A percentile compares a stretch with the other conserved stretches of the same genome.
Evolutionary conservation across 2,329 filamentous ascomycete species (phyloP).

Genomic region (Trichoderma asperellum): DNA sequence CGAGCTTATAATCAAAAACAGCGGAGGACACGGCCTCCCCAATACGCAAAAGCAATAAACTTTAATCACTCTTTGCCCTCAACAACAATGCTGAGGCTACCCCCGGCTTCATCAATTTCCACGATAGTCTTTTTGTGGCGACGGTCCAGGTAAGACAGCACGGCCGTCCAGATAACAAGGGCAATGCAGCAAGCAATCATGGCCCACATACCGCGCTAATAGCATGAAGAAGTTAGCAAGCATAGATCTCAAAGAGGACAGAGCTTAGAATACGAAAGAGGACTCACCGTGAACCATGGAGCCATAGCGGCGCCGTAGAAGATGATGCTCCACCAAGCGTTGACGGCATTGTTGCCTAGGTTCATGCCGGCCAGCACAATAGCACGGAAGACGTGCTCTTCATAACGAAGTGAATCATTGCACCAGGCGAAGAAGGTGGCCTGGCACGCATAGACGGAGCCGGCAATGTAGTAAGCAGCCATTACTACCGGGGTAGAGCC

Average conservation of each 20-base stretch:
- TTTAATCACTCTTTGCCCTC: slow-evolving; percentile 11
- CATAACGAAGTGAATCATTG: slow-evolving; percentile 68
- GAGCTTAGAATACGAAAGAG: neutral
- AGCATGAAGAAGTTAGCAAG: neutral
- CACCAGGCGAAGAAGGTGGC: slow-evolving; percentile 78
- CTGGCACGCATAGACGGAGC: slow-evolving; percentile 71
- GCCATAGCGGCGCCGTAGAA: slow-evolving; percentile 71
- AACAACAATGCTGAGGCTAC: slow-evolving; percentile 2
- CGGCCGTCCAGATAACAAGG: slow-evolving; percentile 62
- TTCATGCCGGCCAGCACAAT: slow-evolving; percentile 76
- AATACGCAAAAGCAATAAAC: neutral
- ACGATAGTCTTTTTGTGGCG: slow-evolving; percentile 27
- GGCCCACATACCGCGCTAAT: slow-evolving; percentile 69
- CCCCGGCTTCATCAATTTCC: neutral
- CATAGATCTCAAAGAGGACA: neutral
- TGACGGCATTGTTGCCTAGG: slow-evolving; percentile 66
- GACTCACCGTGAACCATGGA: slow-evolving; percentile 64
- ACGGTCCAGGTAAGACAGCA: slow-evolving; percentile 51
- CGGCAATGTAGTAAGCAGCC: slow-evolving; percentile 71
- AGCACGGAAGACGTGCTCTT: slow-evolving; percentile 65
- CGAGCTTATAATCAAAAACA: neutral
- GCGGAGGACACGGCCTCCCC: neutral
- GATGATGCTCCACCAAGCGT: slow-evolving; percentile 73
- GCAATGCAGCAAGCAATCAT: slow-evolving; percentile 69
- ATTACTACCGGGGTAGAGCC: slow-evolving; percentile 59